Conservation (phyloP, 176 grass and related monocot genomes). For the Carex cristatella region DNA sequence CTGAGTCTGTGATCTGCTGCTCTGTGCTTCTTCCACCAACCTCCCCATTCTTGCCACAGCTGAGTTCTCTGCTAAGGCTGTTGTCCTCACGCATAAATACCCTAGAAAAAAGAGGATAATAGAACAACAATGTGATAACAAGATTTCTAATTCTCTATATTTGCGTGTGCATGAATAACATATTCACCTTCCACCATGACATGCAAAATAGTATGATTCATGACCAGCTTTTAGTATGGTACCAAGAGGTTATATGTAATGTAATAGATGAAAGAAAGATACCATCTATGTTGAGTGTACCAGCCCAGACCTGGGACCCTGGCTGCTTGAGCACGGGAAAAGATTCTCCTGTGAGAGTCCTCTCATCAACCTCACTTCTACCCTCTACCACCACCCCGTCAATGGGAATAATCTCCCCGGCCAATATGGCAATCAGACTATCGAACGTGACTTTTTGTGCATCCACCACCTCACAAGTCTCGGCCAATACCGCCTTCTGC, state of each 20-base stretch:
- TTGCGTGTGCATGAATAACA: neutral
- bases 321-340: constrained; percentile 49
- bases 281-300: constrained; percentile 73
- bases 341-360: constrained; percentile 79
- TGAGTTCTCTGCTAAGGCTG: constrained; percentile 45
- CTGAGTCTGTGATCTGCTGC: constrained; percentile 50
- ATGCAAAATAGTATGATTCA: no score
- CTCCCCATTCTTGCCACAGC: constrained; percentile 69
- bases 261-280: neutral
- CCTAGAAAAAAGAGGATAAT: constrained; percentile 24
- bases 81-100: constrained; percentile 58
- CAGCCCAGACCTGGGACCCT: constrained; percentile 53
- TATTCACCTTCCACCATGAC: no score
- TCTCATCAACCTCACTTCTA: constrained; percentile 57
- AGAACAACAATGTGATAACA: neutral
- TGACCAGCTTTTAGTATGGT: no score
- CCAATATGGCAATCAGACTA: constrained; percentile 43
- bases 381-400: constrained; percentile 64
- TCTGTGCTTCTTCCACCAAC: constrained; percentile 66
- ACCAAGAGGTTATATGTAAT: neutral
- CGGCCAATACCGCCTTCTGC: constrained; percentile 38
- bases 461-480: constrained; percentile 32
- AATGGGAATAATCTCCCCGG: constrained; percentile 53
- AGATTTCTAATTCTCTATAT: neutral
- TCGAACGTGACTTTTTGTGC: constrained; percentile 24